phyloP scores from a whole-genome alignment of 805 yeast genomes.

The Kodamaea nitidulidarum region DNA sequence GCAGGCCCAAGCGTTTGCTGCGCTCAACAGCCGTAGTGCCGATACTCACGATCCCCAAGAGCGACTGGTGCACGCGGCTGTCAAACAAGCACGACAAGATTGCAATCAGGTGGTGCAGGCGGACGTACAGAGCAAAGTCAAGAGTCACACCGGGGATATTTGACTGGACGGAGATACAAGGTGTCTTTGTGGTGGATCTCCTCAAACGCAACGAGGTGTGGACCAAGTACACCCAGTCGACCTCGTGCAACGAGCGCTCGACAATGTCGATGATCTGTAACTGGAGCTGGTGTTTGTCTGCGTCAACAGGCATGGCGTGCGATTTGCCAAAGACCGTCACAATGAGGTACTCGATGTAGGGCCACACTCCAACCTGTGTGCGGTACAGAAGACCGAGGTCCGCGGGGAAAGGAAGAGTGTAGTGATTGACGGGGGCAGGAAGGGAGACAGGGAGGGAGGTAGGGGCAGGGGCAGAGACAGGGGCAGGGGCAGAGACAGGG shows the following conservation, averaged over 20 bases:
- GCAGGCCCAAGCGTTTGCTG: slow-evolving; percentile 33
- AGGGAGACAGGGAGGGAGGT: too few relatives aligned
- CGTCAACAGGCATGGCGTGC: slow-evolving; percentile 27
- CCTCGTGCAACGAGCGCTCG: slow-evolving; percentile 29
- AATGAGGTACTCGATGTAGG: slow-evolving; percentile 72
- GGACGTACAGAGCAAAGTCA: slow-evolving; percentile 36
- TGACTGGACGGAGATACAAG: background rate
- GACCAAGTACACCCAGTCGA: slow-evolving; percentile 45
- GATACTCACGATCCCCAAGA: slow-evolving; percentile 53
- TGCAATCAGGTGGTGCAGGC: slow-evolving; percentile 67
- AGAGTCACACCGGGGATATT: slow-evolving; percentile 13
- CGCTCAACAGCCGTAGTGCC: slow-evolving; percentile 59
- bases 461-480: too few relatives aligned
- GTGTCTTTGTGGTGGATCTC: background rate
- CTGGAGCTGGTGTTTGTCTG: slow-evolving; percentile 47
- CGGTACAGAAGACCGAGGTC: slow-evolving; percentile 61
- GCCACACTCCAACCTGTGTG: slow-evolving; percentile 60
- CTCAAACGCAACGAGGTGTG: slow-evolving; percentile 35
- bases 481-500: too few relatives aligned
- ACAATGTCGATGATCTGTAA: slow-evolving; percentile 49
- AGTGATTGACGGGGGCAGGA: too few relatives aligned
- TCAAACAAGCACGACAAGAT: slow-evolving; percentile 60
- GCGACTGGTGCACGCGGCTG: slow-evolving; percentile 49
- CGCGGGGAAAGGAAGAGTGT: slow-evolving; percentile 52
- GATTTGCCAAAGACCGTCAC: slow-evolving; percentile 61